These are phyloP conservation scores for Gremmenia infestans DNA, from an alignment of 2,329 filamentous ascomycete species.

Conservation along the genomic window DNA sequence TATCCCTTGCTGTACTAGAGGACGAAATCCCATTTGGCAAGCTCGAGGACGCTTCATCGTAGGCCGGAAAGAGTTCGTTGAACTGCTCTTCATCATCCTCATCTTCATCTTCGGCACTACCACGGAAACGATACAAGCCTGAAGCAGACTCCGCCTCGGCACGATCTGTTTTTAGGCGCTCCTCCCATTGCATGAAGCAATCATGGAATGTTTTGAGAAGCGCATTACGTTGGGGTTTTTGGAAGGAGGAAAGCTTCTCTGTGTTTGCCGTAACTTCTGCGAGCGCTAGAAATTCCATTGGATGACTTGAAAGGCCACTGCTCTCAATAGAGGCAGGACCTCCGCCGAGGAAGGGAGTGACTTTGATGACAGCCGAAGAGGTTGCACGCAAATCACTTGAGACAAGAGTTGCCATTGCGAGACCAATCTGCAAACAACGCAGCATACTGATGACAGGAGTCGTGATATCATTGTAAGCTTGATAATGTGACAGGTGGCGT, in stretches of 20 bases:
- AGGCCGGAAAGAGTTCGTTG: conserved; percentile 75
- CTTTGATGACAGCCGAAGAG: conserved; percentile 34
- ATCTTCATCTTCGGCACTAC: conserved; percentile 71
- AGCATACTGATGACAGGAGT: conserved; percentile 74
- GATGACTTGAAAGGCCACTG: conserved; percentile 14
- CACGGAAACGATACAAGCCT: conserved; percentile 79
- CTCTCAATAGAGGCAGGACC: conserved; percentile 9
- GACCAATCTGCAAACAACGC: conserved; percentile 69
- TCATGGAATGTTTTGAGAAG: conserved; percentile 64
- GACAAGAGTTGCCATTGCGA: conserved; percentile 50
- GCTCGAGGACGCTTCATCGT: conserved; percentile 44
- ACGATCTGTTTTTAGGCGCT: conserved; percentile 70
- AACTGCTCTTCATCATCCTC: conserved; percentile 71
- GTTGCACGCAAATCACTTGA: conserved; percentile 4
- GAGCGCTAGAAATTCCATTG: conserved; percentile 48
- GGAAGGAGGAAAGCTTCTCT: conserved; percentile 42
- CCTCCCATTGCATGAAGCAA: conserved; percentile 77
- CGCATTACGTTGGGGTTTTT: conserved; percentile 40
- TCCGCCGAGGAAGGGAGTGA: conserved; percentile 55
- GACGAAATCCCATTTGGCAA: conserved; percentile 13
- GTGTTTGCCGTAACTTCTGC: conserved; percentile 42
- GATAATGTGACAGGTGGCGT: conserved; percentile 64
- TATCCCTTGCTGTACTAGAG: conserved; percentile 21
- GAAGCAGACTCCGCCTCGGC: conserved; percentile 67
- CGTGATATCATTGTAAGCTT: conserved; percentile 80